Conservation (phyloP, 768 basidiomycete species). For the Podaxis sp. region DNA sequence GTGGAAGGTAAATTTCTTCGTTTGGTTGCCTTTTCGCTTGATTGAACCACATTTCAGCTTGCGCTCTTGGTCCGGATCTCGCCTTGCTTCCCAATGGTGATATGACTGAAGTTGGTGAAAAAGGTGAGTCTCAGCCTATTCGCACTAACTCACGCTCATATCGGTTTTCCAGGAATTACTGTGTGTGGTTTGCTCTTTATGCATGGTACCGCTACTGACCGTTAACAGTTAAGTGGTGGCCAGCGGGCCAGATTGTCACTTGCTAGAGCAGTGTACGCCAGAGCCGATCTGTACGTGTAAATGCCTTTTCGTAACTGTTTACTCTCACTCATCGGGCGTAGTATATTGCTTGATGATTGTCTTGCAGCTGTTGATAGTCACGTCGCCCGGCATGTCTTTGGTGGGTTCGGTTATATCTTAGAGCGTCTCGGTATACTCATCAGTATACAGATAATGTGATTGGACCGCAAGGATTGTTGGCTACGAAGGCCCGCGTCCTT, state of each 20-base stretch:
- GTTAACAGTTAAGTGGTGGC: constrained; percentile 69
- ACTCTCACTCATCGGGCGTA: constrained; percentile 23
- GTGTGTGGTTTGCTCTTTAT: constrained; percentile 32
- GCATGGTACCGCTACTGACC: background rate
- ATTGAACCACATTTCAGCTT: constrained; percentile 45
- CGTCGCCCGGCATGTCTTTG: constrained; percentile 84
- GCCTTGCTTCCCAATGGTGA: constrained; percentile 81
- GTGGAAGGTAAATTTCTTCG: constrained; percentile 57
- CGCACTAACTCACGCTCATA: background rate
- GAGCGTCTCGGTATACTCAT: constrained; percentile 1
- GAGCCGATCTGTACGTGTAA: constrained; percentile 75
- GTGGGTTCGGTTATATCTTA: constrained; percentile 33
- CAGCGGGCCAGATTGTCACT: constrained; percentile 82
- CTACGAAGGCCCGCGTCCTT: constrained; percentile 79
- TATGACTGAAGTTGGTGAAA: constrained; percentile 83
- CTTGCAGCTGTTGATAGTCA: constrained; percentile 86
- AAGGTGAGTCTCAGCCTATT: constrained; percentile 44
- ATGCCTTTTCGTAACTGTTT: background rate
- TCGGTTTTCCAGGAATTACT: constrained; percentile 46
- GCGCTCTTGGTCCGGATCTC: constrained; percentile 82
- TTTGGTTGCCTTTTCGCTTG: background rate
- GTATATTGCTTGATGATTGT: constrained; percentile 86
- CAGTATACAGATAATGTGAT: constrained; percentile 68
- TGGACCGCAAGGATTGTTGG: constrained; percentile 80
- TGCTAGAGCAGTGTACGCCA: constrained; percentile 87